Evolutionary conservation across 1,284 basidiomycete species (phyloP), one percentile per base, ranked within the genome.

Genomic region (Cryptococcus neoformans): DNA sequence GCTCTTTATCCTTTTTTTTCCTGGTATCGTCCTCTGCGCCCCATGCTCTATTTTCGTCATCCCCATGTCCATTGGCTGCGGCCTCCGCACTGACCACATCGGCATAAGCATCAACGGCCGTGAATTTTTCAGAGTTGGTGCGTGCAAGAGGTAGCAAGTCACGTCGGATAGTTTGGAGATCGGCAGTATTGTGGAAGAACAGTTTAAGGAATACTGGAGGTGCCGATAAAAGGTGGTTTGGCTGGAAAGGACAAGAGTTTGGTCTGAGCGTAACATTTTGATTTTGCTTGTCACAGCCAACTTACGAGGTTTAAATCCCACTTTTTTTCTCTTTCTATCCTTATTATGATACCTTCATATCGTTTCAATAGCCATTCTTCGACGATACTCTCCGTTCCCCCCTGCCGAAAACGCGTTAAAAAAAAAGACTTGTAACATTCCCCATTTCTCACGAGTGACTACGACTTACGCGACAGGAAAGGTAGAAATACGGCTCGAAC

Each of bases 351-450:
- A 1, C 92, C 93, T 76, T 98, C 93, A 76, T 90, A 99, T 67
- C 87, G 88, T 78, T 97, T 94, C 74, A 88, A 82, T 7, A 99
- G 80, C 91, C 92, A 99, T 79, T 99, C 96, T 77, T 99, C 95
- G 5, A 98, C 90, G 6, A 85, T 83, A 2, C 87, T 87, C 74
- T 99, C 96, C 53, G 88, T 89, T 1, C 93, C 93, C 55, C 80
- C 80, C 21, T 21, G 21, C 21, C 21, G 21, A n/a, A n/a, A n/a
- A 21, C 21, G 21, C 21, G 21, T 21, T 21, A 21, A n/a, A n/a
- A 50, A 35, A 12, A 16, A 3, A 11, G 49, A 21, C 21, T 7
- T 34, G 34, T 12, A 12, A 8, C 46, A 34, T 5, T 10, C n/a
- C n/a, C n/a, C n/a, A n/a, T n/a, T n/a, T n/a, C n/a, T n/a, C n/a